phyloP scores from a whole-genome alignment of 2,329 filamentous ascomycete genomes.

The Fusarium buxicola region DNA sequence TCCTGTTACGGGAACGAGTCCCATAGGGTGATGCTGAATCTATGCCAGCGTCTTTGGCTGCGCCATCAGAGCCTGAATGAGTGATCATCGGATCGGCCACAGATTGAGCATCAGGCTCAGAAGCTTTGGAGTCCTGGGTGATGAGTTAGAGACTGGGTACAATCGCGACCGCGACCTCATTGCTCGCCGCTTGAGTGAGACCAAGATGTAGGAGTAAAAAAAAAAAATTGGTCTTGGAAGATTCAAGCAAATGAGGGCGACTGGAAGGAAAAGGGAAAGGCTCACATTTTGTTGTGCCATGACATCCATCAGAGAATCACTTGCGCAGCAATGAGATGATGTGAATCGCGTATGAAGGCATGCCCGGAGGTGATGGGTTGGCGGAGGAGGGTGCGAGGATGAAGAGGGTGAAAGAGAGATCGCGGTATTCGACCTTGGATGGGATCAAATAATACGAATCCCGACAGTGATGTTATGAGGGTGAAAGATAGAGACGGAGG shows the following conservation, averaged over 20 bases:
- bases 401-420: constrained; percentile 21
- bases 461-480: constrained; percentile 2
- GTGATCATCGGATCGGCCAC: constrained; percentile 59
- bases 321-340: constrained; percentile 51
- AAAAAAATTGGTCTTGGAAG: constrained; percentile 25
- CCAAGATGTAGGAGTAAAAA: constrained; percentile 18
- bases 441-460: constrained; percentile 7
- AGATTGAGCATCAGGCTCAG: constrained; percentile 50
- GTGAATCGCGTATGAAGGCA: constrained; percentile 49
- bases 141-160: constrained; percentile 37
- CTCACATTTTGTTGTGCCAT: constrained; percentile 57
- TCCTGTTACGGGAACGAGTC: constrained; percentile 92
- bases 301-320: constrained; percentile 49
- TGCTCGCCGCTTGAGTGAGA: constrained; percentile 29
- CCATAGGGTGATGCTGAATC: constrained; percentile 80
- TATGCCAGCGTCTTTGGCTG: constrained; percentile 62
- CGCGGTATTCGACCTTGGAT: constrained; percentile 5
- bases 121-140: constrained; percentile 51
- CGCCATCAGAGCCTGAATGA: constrained; percentile 59
- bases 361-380: constrained; percentile 46
- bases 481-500: constrained; percentile 27
- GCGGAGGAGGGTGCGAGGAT: constrained; percentile 36
- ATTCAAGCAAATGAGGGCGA: constrained; percentile 37
- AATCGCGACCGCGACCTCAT: constrained; percentile 38
- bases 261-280: constrained; percentile 21